phyloP scores from a whole-genome alignment of 108 stramenopile species.

The Seminavis robusta region DNA sequence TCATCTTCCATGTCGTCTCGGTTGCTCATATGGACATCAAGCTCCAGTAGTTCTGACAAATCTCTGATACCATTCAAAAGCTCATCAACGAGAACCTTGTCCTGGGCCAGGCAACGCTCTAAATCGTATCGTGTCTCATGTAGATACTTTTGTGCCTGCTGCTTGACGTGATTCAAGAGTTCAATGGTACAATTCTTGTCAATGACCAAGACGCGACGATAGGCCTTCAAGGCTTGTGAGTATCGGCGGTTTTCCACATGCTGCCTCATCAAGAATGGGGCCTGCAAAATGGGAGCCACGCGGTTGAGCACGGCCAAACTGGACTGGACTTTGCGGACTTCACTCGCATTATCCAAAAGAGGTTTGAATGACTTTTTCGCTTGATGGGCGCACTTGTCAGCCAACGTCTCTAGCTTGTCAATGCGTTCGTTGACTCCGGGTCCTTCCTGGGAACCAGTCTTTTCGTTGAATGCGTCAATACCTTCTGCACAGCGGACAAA shows the following conservation, averaged over 20 bases:
- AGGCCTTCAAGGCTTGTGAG: slow-evolving; percentile 81
- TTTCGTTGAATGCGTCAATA: slow-evolving; percentile 70
- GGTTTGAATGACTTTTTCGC: slow-evolving; percentile 86
- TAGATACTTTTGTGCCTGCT: slow-evolving; percentile 78
- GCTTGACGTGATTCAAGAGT: slow-evolving; percentile 70
- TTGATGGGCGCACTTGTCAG: slow-evolving; percentile 68
- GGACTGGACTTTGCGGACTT: slow-evolving; percentile 86
- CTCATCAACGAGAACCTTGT: slow-evolving; percentile 51
- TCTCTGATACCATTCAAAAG: slow-evolving; percentile 81
- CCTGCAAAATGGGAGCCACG: slow-evolving; percentile 76
- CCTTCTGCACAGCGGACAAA: slow-evolving; percentile 89
- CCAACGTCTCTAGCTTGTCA: slow-evolving; percentile 65
- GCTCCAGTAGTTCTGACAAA: slow-evolving; percentile 71
- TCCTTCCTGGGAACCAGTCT: slow-evolving; percentile 27
- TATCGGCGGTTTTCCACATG: slow-evolving; percentile 84
- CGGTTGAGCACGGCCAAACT: slow-evolving; percentile 80
- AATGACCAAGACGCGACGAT: slow-evolving; percentile 79
- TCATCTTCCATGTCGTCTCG: slow-evolving; percentile 44
- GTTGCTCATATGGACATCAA: slow-evolving; percentile 40
- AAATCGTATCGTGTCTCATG: slow-evolving; percentile 74
- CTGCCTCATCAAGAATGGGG: slow-evolving; percentile 81
- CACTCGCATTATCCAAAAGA: slow-evolving; percentile 83
- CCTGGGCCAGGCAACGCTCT: slow-evolving; percentile 73
- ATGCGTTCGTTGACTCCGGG: slow-evolving; percentile 60
- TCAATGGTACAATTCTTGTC: slow-evolving; percentile 74